A percentile compares a stretch with the other conserved stretches of the same genome.
Conservation (phyloP, 768 basidiomycete genomes). For the Suillus discolor region DNA sequence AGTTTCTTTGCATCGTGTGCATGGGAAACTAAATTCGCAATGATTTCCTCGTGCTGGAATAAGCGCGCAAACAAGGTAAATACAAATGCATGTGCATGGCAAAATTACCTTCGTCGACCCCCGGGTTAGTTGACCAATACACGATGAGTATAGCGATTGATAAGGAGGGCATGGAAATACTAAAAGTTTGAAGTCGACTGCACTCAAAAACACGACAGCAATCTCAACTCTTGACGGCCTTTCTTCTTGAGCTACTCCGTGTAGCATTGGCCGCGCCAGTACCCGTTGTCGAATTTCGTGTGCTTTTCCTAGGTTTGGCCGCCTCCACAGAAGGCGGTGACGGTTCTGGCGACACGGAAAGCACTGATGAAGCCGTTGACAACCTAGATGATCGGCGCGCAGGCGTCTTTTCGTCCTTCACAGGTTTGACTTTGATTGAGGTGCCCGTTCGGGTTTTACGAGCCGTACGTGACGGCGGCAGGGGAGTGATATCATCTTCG, state of each 20-base stretch:
- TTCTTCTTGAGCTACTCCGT: conserved; percentile 35
- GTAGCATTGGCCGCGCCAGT: conserved; percentile 21
- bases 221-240: conserved; percentile 12
- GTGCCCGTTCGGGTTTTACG: conserved; percentile 12
- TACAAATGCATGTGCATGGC: background rate
- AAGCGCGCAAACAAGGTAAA: background rate
- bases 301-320: conserved; percentile 22
- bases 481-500: conserved; percentile 36
- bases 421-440: conserved; percentile 20
- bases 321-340: conserved; percentile 25
- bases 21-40: background rate
- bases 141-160: background rate
- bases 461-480: conserved; percentile 25
- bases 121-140: background rate
- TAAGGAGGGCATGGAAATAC: background rate
- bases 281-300: conserved; percentile 14
- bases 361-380: conserved; percentile 32
- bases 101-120: background rate
- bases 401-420: conserved; percentile 26
- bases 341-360: conserved; percentile 36
- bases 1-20: background rate
- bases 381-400: conserved; percentile 42
- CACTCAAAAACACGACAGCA: background rate
- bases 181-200: background rate
- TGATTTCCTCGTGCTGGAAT: background rate